Evolutionary conservation across 805 yeast species (phyloP), one percentile per base, ranked within the genome.

Genomic region (Spathaspora girioi): DNA sequence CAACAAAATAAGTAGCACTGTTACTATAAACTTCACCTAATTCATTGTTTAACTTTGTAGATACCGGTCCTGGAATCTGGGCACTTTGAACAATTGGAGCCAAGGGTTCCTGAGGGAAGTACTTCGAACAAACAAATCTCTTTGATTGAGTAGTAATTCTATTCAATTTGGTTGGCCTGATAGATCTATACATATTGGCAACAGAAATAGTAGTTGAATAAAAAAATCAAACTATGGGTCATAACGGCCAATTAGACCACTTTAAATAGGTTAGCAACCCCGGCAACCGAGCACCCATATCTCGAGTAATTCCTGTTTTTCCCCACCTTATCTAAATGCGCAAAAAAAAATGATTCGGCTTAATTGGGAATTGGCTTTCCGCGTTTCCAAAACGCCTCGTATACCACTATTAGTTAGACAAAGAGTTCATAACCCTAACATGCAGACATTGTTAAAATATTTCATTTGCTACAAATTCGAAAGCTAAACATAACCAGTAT

Each of bases 1-100:
- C 57, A 40, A 72, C 74, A 52, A 73, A 73, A 53, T 72, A 72
- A 5, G 77, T 64, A 12, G 77, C 77, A 38, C 75, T 56, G 60
- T 71, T 73, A 53, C 71, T 77, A 49, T 68, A 73, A n/a, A 71
- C 66, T 9, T 54, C 51, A 3, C 77, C 77, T 43, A 73, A 60
- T 20, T 68, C 66, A 29, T 67, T 57, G 60, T 70, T 71, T 41
- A 69, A 53, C 23, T 58, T 59, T 20, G 52, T 49, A 14, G 71
- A 60, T 11, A 54, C 55, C 10, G 77, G 77, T n/a, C 78, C 78
- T 0, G 78, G 78, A 31, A 73, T 60, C 0, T 63, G 8, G 1
- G 54, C 56, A 6, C 74, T 61, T n/a, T 56, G 56, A 20, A 73
- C 41, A 5, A 58, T 54, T 11, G 78, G 78, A 17, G 57, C 54